Base-by-base conservation (phyloP, 2,329 filamentous ascomycete genomes). In the Trichoderma koningii region DNA sequence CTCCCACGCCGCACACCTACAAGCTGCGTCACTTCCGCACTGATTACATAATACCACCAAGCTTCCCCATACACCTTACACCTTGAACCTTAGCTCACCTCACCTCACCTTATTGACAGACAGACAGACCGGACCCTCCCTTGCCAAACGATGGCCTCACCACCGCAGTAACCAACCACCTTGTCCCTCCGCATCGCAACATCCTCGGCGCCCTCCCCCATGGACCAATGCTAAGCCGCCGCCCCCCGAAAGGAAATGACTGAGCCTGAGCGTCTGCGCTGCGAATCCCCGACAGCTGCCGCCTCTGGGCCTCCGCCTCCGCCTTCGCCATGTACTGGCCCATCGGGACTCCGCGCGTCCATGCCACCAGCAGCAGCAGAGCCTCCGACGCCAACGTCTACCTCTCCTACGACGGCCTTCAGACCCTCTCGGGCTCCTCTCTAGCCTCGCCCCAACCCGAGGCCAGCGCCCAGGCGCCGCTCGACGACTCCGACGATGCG, bases 251-350 rank as follows among this genome's bases (percentile, higher is more conserved):
- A 30, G 19, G 65, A 56, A 66, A 66, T 66, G 65, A 63, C 55
- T 48, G 53, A 63, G 28, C 41, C 55, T 48, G 53, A 63, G 28
- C 47, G 19, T 21, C 57, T 53, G 65, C 53, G 59, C 59, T 30
- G 44, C 53, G 48, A 63, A 53, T 21, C 59, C 42, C 47, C 59
- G 60, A 68, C 67, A 67, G 68, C 70, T 71, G 69, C 70, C 68
- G 70, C 69, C 71, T 68, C 69, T 64, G 50, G 69, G 68, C 69
- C 66, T 67, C 66, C 74, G 28, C 28, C 28, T 30, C 28, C 34
- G 34, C 34, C 34, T 38, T 38, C 50, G 82, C 80, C 83, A 96
- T 95, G 92, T 96, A 96, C 84, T 96, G 92, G 92, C 92, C 92
- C 74, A 86, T 93, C 77, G 91, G 90, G 77, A 91, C 91, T 76